phyloP scores from a whole-genome alignment of 345 rosid genomes.

The Abelmoschus esculentus region DNA sequence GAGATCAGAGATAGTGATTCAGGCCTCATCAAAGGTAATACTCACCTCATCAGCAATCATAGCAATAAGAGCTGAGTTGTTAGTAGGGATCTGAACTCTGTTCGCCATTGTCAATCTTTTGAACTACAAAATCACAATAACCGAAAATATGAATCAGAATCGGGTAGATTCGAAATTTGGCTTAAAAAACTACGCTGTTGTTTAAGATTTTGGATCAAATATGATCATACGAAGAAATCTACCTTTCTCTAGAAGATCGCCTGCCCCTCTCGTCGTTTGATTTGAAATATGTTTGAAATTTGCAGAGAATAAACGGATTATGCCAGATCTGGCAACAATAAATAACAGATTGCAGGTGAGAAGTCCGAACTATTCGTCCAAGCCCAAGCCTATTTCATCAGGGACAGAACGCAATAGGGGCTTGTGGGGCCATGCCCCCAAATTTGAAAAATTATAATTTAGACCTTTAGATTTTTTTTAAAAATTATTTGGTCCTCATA shows the following conservation, averaged over 20 bases:
- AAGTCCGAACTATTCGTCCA: neutral
- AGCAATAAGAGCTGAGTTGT: constrained; percentile 62
- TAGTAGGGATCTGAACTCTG: constrained; percentile 47
- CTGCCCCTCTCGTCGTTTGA: neutral
- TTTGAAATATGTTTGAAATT: neutral
- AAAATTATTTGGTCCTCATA: too few species aligned
- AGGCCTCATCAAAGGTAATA: neutral
- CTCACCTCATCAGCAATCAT: constrained; percentile 76
- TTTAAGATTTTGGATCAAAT: neutral
- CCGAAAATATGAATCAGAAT: neutral
- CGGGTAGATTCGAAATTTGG: neutral
- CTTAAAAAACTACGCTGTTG: neutral
- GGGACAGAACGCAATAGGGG: too few species aligned
- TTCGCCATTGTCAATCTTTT: constrained; percentile 38
- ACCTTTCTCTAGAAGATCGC: neutral
- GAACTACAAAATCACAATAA: constrained; percentile 8
- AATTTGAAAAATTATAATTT: too few species aligned
- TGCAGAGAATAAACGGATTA: neutral
- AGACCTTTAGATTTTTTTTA: too few species aligned
- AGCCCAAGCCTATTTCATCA: neutral
- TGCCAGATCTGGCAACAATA: neutral
- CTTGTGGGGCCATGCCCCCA: too few species aligned
- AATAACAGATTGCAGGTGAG: neutral
- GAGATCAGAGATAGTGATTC: neutral
- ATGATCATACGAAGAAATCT: neutral